phyloP scores from a whole-genome alignment of 257 asterid genomes.

The Solanum tarijense region DNA sequence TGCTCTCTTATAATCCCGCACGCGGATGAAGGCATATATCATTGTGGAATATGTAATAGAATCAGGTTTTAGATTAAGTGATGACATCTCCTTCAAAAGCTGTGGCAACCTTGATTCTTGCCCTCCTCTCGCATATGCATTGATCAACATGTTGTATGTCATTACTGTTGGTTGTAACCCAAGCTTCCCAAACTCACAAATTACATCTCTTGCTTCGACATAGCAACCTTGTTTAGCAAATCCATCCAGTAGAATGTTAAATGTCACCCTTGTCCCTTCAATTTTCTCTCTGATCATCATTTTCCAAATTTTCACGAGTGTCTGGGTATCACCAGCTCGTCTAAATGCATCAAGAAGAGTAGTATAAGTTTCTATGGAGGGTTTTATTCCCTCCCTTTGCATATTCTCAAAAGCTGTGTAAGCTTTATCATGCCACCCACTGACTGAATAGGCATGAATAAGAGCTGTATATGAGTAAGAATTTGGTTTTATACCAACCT shows the following conservation, averaged over 20 bases:
- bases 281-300: constrained; percentile 56
- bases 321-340: constrained; percentile 81
- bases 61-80: constrained; percentile 68
- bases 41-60: constrained; percentile 78
- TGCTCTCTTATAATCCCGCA: constrained; percentile 84
- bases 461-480: constrained; percentile 91
- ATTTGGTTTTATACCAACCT: constrained; percentile 64
- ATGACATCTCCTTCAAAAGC: constrained; percentile 84
- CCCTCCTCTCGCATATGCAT: constrained; percentile 88
- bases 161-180: constrained; percentile 74
- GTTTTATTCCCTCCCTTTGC: constrained; percentile 62
- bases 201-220: constrained; percentile 70
- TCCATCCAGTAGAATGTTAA: constrained; percentile 79
- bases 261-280: constrained; percentile 65
- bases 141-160: constrained; percentile 91
- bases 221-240: constrained; percentile 81
- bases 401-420: constrained; percentile 52
- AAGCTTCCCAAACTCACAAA: constrained; percentile 70
- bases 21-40: constrained; percentile 87
- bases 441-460: constrained; percentile 66
- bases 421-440: constrained; percentile 89
- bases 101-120: constrained; percentile 79
- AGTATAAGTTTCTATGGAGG: constrained; percentile 81
- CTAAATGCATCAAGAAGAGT: constrained; percentile 76
- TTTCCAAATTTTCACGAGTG: constrained; percentile 77